Conservation (phyloP, 148 eudicot species). For the Nepenthes mirabilis region DNA sequence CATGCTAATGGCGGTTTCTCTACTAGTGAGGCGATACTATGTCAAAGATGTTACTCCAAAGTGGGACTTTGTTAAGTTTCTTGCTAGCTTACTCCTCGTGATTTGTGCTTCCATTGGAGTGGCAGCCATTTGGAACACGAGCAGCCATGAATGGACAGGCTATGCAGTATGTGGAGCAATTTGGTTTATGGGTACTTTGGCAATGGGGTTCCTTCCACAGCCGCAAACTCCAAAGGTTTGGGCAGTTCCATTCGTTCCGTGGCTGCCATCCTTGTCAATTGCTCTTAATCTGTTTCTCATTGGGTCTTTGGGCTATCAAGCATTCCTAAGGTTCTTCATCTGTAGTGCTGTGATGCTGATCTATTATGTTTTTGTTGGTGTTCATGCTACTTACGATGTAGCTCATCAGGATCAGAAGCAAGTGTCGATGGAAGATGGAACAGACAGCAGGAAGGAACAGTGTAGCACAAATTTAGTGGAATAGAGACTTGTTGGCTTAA, state of each 20-base stretch:
- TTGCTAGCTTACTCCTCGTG: slow-evolving; percentile 33
- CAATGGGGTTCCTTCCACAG: slow-evolving; percentile 49
- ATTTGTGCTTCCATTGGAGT: slow-evolving; percentile 42
- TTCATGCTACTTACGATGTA: slow-evolving; percentile 87
- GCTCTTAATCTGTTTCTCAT: slow-evolving; percentile 62
- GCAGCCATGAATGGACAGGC: slow-evolving; percentile 37
- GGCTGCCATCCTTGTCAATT: slow-evolving; percentile 76
- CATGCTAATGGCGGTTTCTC: slow-evolving; percentile 88
- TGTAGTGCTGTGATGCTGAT: slow-evolving; percentile 78
- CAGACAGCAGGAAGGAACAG: neutral
- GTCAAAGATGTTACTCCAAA: slow-evolving; percentile 48
- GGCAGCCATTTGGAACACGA: slow-evolving; percentile 43
- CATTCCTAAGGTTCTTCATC: slow-evolving; percentile 62
- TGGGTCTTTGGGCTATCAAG: slow-evolving; percentile 69
- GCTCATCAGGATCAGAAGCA: slow-evolving; percentile 35
- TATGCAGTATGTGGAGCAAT: slow-evolving; percentile 29
- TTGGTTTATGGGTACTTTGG: slow-evolving; percentile 56
- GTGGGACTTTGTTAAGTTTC: slow-evolving; percentile 27
- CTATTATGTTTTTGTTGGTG: slow-evolving; percentile 78
- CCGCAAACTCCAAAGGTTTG: slow-evolving; percentile 58
- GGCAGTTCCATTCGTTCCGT: slow-evolving; percentile 95
- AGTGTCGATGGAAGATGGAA: slow-evolving; percentile 23
- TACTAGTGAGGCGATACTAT: slow-evolving; percentile 77
- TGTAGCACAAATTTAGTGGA: neutral
- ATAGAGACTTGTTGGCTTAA: too few species aligned